A percentile compares a stretch with the other conserved stretches of the same genome.
Conservation (phyloP, 2,329 filamentous ascomycete species). For the Conoideocrella luteorostrata region DNA sequence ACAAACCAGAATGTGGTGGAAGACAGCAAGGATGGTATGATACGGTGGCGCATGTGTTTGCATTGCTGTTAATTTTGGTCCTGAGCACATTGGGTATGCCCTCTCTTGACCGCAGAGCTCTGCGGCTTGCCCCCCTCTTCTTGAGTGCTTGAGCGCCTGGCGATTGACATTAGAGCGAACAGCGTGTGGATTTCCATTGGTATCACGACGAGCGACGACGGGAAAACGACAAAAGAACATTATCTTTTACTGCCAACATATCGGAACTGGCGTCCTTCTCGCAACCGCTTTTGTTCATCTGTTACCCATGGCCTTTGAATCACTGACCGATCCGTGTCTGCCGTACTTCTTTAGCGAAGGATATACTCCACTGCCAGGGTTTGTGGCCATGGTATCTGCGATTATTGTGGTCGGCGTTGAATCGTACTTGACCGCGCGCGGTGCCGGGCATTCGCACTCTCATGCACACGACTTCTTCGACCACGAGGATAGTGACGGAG, state of each 20-base stretch:
- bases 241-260: conserved; percentile 64
- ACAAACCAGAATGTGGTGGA: conserved; percentile 47
- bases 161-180: conserved; percentile 7
- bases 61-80: conserved; percentile 57
- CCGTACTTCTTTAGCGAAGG: conserved; percentile 71
- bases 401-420: conserved; percentile 78
- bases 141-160: conserved; percentile 2
- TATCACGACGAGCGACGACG: conserved; percentile 53
- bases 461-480: conserved; percentile 45
- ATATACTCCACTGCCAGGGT: conserved; percentile 74
- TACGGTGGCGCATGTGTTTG: conserved; percentile 59
- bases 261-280: conserved; percentile 78
- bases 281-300: conserved; percentile 80
- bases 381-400: conserved; percentile 78
- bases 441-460: conserved; percentile 55
- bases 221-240: conserved; percentile 52
- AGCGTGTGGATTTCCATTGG: conserved; percentile 61
- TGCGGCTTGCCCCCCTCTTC: background rate
- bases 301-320: conserved; percentile 60
- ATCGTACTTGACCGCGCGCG: conserved; percentile 75
- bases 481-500: conserved; percentile 39
- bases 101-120: background rate
- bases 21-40: conserved; percentile 53
- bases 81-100: conserved; percentile 51
- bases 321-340: conserved; percentile 63